A percentile compares a stretch with the other conserved stretches of the same genome.
Conservation (phyloP, 164 flowering plant genomes). For the Magnolia officinalis region DNA sequence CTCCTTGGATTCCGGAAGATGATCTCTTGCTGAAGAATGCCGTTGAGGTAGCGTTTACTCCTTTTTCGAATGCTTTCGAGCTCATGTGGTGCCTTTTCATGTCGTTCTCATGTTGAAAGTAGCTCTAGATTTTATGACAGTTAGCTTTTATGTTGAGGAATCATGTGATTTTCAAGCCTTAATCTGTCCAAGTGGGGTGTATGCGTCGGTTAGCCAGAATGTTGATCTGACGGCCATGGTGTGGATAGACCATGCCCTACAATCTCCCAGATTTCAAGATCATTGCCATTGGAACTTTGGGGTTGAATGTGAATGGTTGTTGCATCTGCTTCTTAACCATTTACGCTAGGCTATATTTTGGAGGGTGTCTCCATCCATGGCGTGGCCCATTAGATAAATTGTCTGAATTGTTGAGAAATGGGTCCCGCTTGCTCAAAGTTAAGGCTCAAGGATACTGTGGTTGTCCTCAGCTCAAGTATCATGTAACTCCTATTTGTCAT, state of each 20-base stretch:
- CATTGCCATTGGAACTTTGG: too few species aligned
- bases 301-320: neutral
- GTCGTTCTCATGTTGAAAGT: too few species aligned
- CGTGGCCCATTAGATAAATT: neutral
- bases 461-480: neutral
- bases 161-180: neutral
- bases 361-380: neutral
- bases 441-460: neutral
- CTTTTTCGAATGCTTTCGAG: neutral
- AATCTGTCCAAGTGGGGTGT: neutral
- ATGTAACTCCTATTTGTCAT: neutral
- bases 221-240: too few species aligned
- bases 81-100: neutral
- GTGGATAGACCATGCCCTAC: too few species aligned
- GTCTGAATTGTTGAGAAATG: neutral
- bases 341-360: neutral
- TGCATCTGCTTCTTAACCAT: neutral
- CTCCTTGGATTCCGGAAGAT: conserved; percentile 66
- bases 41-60: conserved; percentile 48
- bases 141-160: neutral
- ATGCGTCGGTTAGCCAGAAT: too few species aligned
- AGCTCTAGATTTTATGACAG: neutral
- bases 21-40: conserved; percentile 71
- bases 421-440: neutral
- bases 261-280: too few species aligned